Percentiles rank a stretch among this genome's conserved stretches.
Evolutionary conservation across 2,329 filamentous ascomycete genomes (phyloP).

Genomic region (Penicillium sclerotigenum): DNA sequence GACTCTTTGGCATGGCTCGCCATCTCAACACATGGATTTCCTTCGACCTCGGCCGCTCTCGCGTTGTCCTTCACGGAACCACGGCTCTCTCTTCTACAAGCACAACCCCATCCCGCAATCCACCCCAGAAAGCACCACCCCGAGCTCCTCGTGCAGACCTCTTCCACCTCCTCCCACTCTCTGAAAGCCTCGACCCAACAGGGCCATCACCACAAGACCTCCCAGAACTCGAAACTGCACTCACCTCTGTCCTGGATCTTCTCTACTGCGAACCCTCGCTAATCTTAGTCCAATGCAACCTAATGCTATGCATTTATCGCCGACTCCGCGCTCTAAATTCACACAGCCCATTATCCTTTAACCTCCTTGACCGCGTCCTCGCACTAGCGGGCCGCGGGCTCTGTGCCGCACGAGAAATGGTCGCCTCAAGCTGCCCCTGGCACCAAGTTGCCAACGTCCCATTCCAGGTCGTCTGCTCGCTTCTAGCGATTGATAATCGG

Average conservation of each 20-base stretch:
- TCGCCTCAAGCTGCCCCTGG: slow-evolving; percentile 51
- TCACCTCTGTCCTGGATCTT: slow-evolving; percentile 43
- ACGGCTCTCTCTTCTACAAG: slow-evolving; percentile 39
- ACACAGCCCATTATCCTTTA: slow-evolving; percentile 38
- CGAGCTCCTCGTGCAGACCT: slow-evolving; percentile 38
- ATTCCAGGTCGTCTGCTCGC: slow-evolving; percentile 56
- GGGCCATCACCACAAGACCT: slow-evolving; percentile 38
- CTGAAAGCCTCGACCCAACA: slow-evolving; percentile 54
- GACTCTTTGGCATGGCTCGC: slow-evolving; percentile 52
- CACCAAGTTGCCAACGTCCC: slow-evolving; percentile 60
- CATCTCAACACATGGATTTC: slow-evolving; percentile 60
- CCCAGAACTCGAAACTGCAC: slow-evolving; percentile 44
- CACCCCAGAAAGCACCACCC: slow-evolving; percentile 31
- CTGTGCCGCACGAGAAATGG: slow-evolving; percentile 48
- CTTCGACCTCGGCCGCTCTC: slow-evolving; percentile 56
- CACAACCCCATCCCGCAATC: background rate
- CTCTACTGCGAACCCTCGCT: slow-evolving; percentile 44
- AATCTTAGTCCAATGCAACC: slow-evolving; percentile 53
- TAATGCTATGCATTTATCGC: slow-evolving; percentile 55
- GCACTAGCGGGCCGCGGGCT: slow-evolving; percentile 46
- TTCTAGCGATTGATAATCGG: slow-evolving; percentile 55
- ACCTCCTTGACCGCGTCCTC: slow-evolving; percentile 49
- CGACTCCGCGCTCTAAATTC: slow-evolving; percentile 52
- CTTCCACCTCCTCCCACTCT: slow-evolving; percentile 52
- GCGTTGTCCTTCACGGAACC: slow-evolving; percentile 50